These are phyloP conservation scores for Fomitiporia mediterranea DNA, from an alignment of 1,284 basidiomycete species.

Conservation along the genomic window DNA sequence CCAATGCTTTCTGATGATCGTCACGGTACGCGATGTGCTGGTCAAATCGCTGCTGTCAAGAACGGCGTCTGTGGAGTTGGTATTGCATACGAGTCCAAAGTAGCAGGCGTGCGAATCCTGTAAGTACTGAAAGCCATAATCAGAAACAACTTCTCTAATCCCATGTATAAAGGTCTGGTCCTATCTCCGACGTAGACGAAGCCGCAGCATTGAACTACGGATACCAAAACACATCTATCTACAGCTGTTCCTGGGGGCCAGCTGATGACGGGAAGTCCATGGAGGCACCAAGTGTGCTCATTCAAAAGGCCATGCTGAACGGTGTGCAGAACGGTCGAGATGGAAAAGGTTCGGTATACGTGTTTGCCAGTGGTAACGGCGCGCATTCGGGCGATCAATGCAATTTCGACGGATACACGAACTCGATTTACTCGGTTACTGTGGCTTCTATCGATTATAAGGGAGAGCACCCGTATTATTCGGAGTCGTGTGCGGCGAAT, in stretches of 20 bases:
- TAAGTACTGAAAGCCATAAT: background rate
- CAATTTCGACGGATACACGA: constrained; percentile 99
- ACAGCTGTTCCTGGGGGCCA: constrained; percentile 97
- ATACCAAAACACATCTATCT: constrained; percentile 90
- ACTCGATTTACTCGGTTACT: constrained; percentile 95
- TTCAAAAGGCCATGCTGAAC: constrained; percentile 92
- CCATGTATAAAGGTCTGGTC: constrained; percentile 51
- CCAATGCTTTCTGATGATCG: constrained; percentile 90
- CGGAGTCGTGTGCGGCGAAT: constrained; percentile 95
- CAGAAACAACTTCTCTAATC: background rate
- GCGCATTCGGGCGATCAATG: constrained; percentile 92
- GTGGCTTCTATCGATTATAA: constrained; percentile 92
- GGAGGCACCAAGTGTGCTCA: constrained; percentile 91
- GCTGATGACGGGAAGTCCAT: constrained; percentile 93
- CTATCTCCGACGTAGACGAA: constrained; percentile 97
- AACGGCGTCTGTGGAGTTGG: constrained; percentile 96
- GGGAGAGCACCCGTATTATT: constrained; percentile 94
- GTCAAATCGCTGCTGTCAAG: constrained; percentile 91
- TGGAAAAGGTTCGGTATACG: constrained; percentile 92
- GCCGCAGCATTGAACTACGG: constrained; percentile 93
- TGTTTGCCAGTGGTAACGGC: constrained; percentile 98
- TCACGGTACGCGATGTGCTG: constrained; percentile 97
- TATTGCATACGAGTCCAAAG: constrained; percentile 87
- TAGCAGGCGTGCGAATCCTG: constrained; percentile 93
- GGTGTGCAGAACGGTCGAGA: constrained; percentile 91